Conservation (phyloP, 352 stramenopile genomes). For the Aphanomyces stellatus region DNA sequence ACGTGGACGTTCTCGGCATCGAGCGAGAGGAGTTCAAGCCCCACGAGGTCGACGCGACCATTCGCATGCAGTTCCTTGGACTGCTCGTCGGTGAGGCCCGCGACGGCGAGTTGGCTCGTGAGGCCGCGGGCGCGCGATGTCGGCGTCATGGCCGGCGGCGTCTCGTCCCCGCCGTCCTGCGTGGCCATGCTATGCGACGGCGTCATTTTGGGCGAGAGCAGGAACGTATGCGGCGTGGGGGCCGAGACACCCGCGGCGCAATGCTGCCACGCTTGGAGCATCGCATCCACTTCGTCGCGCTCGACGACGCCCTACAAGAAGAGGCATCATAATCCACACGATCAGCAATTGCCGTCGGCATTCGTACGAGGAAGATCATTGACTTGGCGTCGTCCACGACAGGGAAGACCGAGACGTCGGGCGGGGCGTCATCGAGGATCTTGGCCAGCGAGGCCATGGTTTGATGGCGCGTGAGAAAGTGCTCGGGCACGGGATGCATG, state of each 20-base stretch:
- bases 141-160: no score
- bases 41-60: constrained; percentile 45
- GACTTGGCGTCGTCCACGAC: constrained; percentile 53
- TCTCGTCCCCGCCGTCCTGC: not conserved
- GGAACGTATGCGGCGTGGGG: not conserved
- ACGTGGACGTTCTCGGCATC: constrained; percentile 63
- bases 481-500: constrained; percentile 43
- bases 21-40: constrained; percentile 45
- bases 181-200: not conserved
- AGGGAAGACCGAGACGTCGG: constrained; percentile 44
- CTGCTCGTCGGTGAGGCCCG: constrained; percentile 23
- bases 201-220: no score
- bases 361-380: constrained; percentile 39
- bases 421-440: constrained; percentile 31
- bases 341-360: not conserved
- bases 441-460: constrained; percentile 41
- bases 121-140: not conserved
- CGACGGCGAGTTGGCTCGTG: constrained; percentile 23
- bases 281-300: constrained; percentile 50
- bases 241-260: constrained; percentile 24
- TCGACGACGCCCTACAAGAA: constrained; percentile 33
- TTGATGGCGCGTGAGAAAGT: constrained; percentile 41
- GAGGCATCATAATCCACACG: not conserved
- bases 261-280: constrained; percentile 50
- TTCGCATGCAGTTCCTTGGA: constrained; percentile 23